phyloP scores from a whole-genome alignment of 1,284 basidiomycete species.

The Termitomyces sp. region DNA sequence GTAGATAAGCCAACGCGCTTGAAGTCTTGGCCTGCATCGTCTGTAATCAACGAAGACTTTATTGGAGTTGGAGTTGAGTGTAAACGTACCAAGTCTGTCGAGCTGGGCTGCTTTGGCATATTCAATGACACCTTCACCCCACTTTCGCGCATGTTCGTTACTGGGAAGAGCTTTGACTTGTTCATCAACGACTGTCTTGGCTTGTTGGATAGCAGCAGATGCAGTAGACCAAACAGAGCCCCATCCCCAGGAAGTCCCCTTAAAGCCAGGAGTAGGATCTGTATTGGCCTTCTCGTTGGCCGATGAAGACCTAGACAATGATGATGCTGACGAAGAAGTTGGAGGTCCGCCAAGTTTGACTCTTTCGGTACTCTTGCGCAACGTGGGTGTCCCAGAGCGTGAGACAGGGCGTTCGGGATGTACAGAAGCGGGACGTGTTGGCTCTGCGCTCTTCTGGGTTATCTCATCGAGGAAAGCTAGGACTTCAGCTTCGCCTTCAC shows the following conservation, averaged over 20 bases:
- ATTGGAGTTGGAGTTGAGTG: neutral
- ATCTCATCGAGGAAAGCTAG: slow-evolving; percentile 94
- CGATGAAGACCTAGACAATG: slow-evolving; percentile 26
- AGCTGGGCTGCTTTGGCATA: slow-evolving; percentile 77
- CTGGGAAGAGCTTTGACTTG: slow-evolving; percentile 79
- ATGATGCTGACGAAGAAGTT: slow-evolving; percentile 37
- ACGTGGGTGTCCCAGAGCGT: slow-evolving; percentile 63
- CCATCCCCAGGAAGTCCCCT: slow-evolving; percentile 62
- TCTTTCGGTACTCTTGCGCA: slow-evolving; percentile 74
- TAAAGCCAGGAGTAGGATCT: slow-evolving; percentile 15
- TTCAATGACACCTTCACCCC: slow-evolving; percentile 62
- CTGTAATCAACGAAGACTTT: slow-evolving; percentile 4
- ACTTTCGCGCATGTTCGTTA: slow-evolving; percentile 78
- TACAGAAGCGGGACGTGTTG: slow-evolving; percentile 48
- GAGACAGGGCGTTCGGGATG: slow-evolving; percentile 57
- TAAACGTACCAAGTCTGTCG: slow-evolving; percentile 68
- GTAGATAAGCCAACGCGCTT: slow-evolving; percentile 83
- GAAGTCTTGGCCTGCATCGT: slow-evolving; percentile 74
- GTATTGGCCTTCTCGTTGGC: slow-evolving; percentile 23
- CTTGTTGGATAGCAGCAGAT: slow-evolving; percentile 82
- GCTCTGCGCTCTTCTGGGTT: slow-evolving; percentile 82
- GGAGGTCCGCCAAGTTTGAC: slow-evolving; percentile 55
- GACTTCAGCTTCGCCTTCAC: slow-evolving; percentile 70
- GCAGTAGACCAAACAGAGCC: slow-evolving; percentile 85
- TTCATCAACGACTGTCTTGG: slow-evolving; percentile 84